Conservation (phyloP, 2,329 filamentous ascomycete species). For the Cucurbitaria berberidis region DNA sequence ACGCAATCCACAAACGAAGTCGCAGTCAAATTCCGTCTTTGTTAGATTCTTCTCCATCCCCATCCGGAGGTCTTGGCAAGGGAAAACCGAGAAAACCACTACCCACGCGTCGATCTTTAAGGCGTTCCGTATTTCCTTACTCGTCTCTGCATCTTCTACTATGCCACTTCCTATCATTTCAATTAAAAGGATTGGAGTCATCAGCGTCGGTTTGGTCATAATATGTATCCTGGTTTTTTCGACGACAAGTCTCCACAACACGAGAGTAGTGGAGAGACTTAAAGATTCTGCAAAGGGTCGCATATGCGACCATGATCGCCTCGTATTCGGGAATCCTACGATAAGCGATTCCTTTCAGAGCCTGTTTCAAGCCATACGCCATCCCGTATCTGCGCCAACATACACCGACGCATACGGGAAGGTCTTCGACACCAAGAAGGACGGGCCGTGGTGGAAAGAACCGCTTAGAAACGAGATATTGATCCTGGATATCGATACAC, state of each 20-base stretch:
- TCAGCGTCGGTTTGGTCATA: conserved; percentile 8
- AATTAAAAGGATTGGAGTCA: neutral
- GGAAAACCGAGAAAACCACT: too few species aligned
- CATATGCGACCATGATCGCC: conserved; percentile 15
- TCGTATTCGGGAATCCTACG: conserved; percentile 6
- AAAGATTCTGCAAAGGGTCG: conserved; percentile 19
- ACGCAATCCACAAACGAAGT: too few species aligned
- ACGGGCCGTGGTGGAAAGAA: conserved; percentile 31
- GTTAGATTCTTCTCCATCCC: neutral
- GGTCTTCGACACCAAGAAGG: conserved; percentile 16
- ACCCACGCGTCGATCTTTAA: neutral
- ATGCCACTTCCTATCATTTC: conserved; percentile 5
- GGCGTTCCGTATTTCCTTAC: neutral
- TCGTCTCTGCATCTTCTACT: neutral
- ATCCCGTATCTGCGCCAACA: conserved; percentile 10
- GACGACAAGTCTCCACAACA: conserved; percentile 13
- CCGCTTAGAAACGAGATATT: conserved; percentile 31
- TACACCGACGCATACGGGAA: conserved; percentile 19
- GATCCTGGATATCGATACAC: conserved; percentile 43
- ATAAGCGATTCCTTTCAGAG: conserved; percentile 12
- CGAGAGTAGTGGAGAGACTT: conserved; percentile 13
- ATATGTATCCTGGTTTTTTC: conserved; percentile 17
- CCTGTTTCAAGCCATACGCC: conserved; percentile 18
- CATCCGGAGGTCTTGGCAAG: too few species aligned
- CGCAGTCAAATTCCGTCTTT: neutral